Base-by-base conservation (phyloP, 495 filamentous ascomycete genomes). In the Pseudoneurospora amorphoporcata region DNA sequence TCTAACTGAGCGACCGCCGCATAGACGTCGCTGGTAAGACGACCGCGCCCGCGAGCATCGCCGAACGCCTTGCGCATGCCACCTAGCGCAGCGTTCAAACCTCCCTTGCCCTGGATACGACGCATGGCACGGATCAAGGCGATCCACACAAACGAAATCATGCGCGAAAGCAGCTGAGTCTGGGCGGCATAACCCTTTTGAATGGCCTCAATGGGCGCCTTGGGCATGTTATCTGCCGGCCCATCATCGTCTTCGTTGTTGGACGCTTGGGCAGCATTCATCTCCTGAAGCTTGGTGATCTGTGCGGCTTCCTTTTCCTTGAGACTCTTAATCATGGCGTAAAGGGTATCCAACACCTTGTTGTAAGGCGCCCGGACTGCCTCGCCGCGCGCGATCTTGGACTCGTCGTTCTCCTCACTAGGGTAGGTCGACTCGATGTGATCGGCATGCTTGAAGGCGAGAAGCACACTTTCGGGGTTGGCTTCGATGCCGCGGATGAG, bases 41-140 rank as follows among this genome's bases (percentile, higher is more conserved):
- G 90, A 35, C 95, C 95, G 72, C 89, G 87, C 73, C 90, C 90
- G 17, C 95, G 87, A 69, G 95, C 93, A 80, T 98, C 94, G 9
- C 88, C 87, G 78, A 99, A 98, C 17, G 95, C 87, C 75, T 92
- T 90, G 37, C 95, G 89, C 72, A 92, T 90, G 8, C 95, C 95
- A 35, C 91, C 89, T 39, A 91, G 75, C 39, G 87, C 87, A 39
- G 88, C 88, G 75, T 89, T 90, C 9, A 77, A 75, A 14, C 79
- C 77, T 53, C 94, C 94, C 78, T 98, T 97, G 69, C 95, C 95
- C 79, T 98, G 94, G 39, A 99, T 87, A 61, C 95, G 93, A 65
- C 96, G 91, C 89, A 97, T 95, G 17, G 93, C 90, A 68, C 95
- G 90, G 85, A 97, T 96, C 43, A 97, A 84, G 38, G 93, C 92